Evolutionary conservation across 805 yeast genomes (phyloP), one percentile per base, ranked within the genome.

Genomic region (Kodamaea hsintzibuensis): DNA sequence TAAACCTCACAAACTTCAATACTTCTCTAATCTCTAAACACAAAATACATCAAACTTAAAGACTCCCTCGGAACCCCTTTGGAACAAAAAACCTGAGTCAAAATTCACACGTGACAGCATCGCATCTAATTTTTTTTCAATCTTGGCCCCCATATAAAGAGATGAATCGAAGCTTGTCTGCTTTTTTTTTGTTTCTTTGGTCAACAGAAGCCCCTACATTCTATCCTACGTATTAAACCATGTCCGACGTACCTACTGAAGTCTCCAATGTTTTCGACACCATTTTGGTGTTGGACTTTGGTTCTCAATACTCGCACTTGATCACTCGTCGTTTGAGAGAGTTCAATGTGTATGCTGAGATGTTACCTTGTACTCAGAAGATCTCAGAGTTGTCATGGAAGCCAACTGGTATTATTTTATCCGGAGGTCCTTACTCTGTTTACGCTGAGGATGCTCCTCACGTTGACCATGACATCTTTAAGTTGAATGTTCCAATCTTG

Each of bases 281-380:
- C 78, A 91, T 95, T 62, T 82, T 95, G 77, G 98, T 95, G 71
- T 83, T 95, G 70, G 99, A 95, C 73, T 95, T 95, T 69, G 99
- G 99, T 58, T 95, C 99, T 57, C 99, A 95, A 79, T 95, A 95
- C 79, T 90, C 97, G 55, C 99, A 95, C 69, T 78, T 95, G 71
- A 91, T 95, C 72, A 92, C 98, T 57, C 88, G 99, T 77, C 89
- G 99, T 77, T 82, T 95, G 64, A 90, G 99, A 82, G 99, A 95
- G 74, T 89, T 92, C 81, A 91, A 95, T 73, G 93, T 95, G 62
- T 95, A 95, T 74, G 98, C 99, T 62, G 99, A 95, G 78, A 95
- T 95, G 99, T 83, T 95, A 60, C 99, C 99, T 62, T 95, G 99
- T 78, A 95, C 99, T 52, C 99, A 96, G 77, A 95, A 95, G 80